Percentiles rank a stretch among this genome's conserved stretches.
Conservation (phyloP, 2,329 filamentous ascomycete genomes). For the Ophiostoma australiae region DNA sequence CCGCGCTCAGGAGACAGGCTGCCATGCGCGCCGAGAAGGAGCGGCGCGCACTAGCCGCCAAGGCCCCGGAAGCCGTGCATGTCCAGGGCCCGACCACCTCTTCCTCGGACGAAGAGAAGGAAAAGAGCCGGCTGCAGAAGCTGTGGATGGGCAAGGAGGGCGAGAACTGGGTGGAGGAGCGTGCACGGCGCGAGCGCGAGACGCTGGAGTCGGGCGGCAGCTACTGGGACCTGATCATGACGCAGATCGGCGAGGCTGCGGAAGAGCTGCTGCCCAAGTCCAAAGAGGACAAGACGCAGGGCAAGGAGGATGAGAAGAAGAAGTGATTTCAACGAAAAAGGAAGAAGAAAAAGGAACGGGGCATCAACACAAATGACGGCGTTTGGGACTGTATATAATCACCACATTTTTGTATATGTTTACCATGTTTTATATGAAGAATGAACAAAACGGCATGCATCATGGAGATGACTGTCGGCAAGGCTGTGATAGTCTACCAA, state of each 20-base stretch:
- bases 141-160: slow-evolving; percentile 56
- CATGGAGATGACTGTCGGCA: not conserved
- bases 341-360: not conserved
- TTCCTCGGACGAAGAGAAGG: not conserved
- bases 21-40: slow-evolving; percentile 45
- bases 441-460: not conserved
- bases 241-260: slow-evolving; percentile 52
- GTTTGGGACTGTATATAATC: slow-evolving; percentile 13
- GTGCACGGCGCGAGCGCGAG: slow-evolving; percentile 37
- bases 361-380: not conserved
- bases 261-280: slow-evolving; percentile 23
- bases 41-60: slow-evolving; percentile 30
- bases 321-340: not conserved
- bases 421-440: not conserved
- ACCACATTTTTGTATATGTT: slow-evolving; percentile 1
- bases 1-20: slow-evolving; percentile 44
- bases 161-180: slow-evolving; percentile 48
- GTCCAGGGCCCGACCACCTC: not conserved
- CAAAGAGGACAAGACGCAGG: not conserved
- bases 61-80: slow-evolving; percentile 35
- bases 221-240: slow-evolving; percentile 52
- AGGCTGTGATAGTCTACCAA: not conserved
- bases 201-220: slow-evolving; percentile 53
- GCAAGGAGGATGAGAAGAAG: not conserved
- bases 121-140: slow-evolving; percentile 37